Evolutionary conservation across 2,329 filamentous ascomycete genomes (phyloP).

Genomic region (Venturiaceae sp.): DNA sequence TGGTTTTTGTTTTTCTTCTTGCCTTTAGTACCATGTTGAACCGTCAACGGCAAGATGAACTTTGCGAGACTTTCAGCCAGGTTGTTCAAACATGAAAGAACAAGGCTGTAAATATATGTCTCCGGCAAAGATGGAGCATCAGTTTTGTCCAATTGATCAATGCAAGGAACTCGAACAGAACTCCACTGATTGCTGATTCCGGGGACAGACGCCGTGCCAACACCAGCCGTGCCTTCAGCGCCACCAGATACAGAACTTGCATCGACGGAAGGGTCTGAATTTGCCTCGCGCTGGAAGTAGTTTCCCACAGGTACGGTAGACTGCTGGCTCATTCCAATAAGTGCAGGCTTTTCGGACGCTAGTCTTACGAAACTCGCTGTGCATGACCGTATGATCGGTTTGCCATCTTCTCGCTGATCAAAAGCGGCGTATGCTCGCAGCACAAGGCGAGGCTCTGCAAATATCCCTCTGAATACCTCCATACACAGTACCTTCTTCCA

Average conservation of each 20-base stretch:
- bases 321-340: constrained; percentile 83
- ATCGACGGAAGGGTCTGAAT: constrained; percentile 10
- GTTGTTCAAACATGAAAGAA: constrained; percentile 78
- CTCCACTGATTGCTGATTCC: constrained; percentile 93
- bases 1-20: constrained; percentile 33
- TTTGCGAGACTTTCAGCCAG: constrained; percentile 89
- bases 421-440: constrained; percentile 73
- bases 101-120: constrained; percentile 86
- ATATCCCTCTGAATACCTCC: constrained; percentile 81
- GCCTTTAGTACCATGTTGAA: constrained; percentile 52
- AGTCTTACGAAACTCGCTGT: constrained; percentile 85
- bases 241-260: constrained; percentile 81
- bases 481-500: constrained; percentile 91
- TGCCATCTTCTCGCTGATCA: constrained; percentile 63
- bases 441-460: constrained; percentile 68
- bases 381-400: constrained; percentile 68
- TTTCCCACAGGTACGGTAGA: constrained; percentile 69
- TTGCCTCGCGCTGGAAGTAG: constrained; percentile 14
- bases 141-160: constrained; percentile 89
- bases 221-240: constrained; percentile 58
- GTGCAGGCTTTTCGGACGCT: constrained; percentile 77
- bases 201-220: constrained; percentile 38
- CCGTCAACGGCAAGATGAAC: constrained; percentile 83
- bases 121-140: constrained; percentile 78
- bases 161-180: constrained; percentile 72